A percentile compares a stretch with the other conserved stretches of the same genome.
Evolutionary conservation across 225 moss, liverwort and hornwort species (phyloP).

Genomic region (Polytrichum commune): DNA sequence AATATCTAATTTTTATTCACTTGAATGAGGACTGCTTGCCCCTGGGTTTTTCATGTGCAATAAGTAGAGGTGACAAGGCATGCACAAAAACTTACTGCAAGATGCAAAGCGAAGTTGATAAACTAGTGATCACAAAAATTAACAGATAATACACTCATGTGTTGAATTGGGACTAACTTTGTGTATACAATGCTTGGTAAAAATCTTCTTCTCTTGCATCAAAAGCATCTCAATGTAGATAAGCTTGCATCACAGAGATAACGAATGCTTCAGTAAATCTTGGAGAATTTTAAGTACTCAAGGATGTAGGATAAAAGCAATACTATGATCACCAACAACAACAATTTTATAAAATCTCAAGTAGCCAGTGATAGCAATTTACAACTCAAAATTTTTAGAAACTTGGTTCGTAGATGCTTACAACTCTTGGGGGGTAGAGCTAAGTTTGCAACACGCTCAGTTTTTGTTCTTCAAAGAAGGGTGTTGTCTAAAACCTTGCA

Average conservation of each 20-base stretch:
- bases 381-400: not conserved
- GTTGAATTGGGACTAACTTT: constrained; percentile 63
- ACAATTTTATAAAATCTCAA: not conserved
- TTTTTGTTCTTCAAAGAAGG: constrained; percentile 59
- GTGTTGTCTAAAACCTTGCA: constrained; percentile 44
- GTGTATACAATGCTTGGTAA: constrained; percentile 58
- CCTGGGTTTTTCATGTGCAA: too few species aligned
- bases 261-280: too few species aligned
- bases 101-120: too few species aligned
- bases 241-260: constrained; percentile 22
- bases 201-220: constrained; percentile 60
- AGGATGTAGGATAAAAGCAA: not conserved
- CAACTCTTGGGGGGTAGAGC: constrained; percentile 65
- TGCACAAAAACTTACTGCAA: too few species aligned
- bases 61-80: too few species aligned
- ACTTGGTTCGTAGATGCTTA: constrained; percentile 15
- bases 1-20: too few species aligned
- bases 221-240: constrained; percentile 56
- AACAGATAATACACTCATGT: constrained; percentile 30
- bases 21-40: too few species aligned
- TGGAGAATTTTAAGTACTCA: too few species aligned
- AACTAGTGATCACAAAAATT: not conserved
- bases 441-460: constrained; percentile 61
- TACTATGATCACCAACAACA: not conserved
- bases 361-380: not conserved